Percentiles rank a stretch among this genome's conserved stretches.
Conservation (phyloP, 2,329 filamentous ascomycete genomes). For the Seiridium unicorne region DNA sequence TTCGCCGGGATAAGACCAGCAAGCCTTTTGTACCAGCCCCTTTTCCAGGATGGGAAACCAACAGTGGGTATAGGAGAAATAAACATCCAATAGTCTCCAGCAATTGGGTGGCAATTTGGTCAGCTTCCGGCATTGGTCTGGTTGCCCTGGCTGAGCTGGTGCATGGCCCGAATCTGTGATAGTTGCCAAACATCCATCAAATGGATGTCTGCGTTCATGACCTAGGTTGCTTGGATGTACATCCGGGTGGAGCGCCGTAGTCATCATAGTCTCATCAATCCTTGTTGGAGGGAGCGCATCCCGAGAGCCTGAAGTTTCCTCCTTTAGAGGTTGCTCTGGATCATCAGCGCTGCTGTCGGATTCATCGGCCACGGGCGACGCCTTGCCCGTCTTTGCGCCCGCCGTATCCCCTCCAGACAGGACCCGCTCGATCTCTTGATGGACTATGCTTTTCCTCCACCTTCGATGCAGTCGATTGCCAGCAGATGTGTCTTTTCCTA, state of each 20-base stretch:
- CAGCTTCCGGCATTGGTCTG: neutral
- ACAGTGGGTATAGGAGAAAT: constrained; percentile 72
- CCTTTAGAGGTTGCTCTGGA: constrained; percentile 19
- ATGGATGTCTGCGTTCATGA: too few relatives aligned
- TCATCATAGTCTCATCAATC: neutral
- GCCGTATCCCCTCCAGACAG: constrained; percentile 46
- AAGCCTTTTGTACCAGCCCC: constrained; percentile 54
- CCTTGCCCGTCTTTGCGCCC: constrained; percentile 27
- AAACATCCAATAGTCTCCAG: constrained; percentile 66
- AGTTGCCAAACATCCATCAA: too few relatives aligned
- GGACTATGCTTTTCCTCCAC: constrained; percentile 63
- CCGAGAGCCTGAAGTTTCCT: neutral
- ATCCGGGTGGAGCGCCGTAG: neutral
- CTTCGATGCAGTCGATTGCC: constrained; percentile 57
- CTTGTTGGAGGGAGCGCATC: neutral
- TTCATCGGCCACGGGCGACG: constrained; percentile 23
- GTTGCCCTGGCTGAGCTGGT: too few relatives aligned
- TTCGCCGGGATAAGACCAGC: constrained; percentile 37
- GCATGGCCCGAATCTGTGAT: too few relatives aligned
- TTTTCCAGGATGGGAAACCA: constrained; percentile 76
- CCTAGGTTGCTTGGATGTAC: neutral
- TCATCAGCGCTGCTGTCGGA: constrained; percentile 25
- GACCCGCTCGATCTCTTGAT: constrained; percentile 61
- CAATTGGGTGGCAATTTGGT: constrained; percentile 49
- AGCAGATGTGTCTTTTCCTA: constrained; percentile 48